These are phyloP conservation scores for Bipolaris oryzae DNA, from an alignment of 2,329 filamentous ascomycete genomes.

Conservation along the genomic window DNA sequence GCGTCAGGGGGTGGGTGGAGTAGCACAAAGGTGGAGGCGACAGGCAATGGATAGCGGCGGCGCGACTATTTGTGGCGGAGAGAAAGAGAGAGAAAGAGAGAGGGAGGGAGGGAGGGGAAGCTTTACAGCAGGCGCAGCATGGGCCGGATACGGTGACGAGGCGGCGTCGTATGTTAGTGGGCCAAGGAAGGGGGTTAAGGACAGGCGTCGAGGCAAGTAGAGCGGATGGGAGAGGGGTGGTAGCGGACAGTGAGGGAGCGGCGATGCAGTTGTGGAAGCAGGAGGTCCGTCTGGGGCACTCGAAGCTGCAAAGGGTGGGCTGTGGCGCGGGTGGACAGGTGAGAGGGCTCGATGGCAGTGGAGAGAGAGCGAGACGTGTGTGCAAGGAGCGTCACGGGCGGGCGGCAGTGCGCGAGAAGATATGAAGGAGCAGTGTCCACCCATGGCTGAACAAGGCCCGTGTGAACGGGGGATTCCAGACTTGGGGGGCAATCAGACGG, in stretches of 20 bases:
- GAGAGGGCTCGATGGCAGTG: slow-evolving; percentile 4
- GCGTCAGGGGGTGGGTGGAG: slow-evolving; percentile 17
- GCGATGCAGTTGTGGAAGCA: background rate
- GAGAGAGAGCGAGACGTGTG: slow-evolving; percentile 12
- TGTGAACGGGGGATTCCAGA: slow-evolving; percentile 24
- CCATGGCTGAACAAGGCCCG: slow-evolving; percentile 25
- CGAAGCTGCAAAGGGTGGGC: background rate
- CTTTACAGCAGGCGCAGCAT: slow-evolving; percentile 1
- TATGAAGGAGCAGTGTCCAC: slow-evolving; percentile 14
- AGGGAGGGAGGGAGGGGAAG: background rate
- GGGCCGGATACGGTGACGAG: background rate
- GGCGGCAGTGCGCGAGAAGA: slow-evolving; percentile 18
- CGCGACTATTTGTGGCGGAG: background rate
- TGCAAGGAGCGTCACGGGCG: slow-evolving; percentile 8
- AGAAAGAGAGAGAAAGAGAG: background rate
- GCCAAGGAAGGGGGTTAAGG: background rate
- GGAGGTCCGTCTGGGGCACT: slow-evolving; percentile 4
- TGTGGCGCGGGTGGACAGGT: slow-evolving; percentile 3
- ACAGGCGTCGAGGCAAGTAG: too few relatives aligned
- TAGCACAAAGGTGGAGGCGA: background rate
- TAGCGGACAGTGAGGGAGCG: background rate
- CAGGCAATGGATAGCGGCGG: slow-evolving; percentile 14
- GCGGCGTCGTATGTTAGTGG: background rate
- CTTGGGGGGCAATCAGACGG: slow-evolving; percentile 14
- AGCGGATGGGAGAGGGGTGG: background rate